Evolutionary conservation across 2,329 filamentous ascomycete genomes (phyloP), one percentile per base, ranked within the genome.

Genomic region (Talaromyces sp.): DNA sequence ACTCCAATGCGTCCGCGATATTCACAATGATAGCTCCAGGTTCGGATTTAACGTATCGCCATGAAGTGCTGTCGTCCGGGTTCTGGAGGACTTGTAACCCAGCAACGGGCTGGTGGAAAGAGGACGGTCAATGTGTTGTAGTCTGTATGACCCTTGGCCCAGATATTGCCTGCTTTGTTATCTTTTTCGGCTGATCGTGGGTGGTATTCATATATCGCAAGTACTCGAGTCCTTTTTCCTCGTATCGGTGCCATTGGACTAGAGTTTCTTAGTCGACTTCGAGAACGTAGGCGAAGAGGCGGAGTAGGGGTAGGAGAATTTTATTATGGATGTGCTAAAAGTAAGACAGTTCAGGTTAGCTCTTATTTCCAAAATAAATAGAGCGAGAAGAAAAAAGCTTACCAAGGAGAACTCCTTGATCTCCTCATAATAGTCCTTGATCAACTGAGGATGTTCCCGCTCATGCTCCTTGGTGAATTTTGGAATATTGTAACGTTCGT

Each of bases 141-240:
- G 67, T 88, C 85, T 0, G 85, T 87, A 69, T 88, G 85, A 0
- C 85, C 85, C 0, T 76, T 76, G 0, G 78, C 77, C 68, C 83
- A 83, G 0, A 85, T 75, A 22, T 76, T 74, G 0, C 80, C 80
- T 1, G 79, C 76, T 49, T 76, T 77, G 34, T 77, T 79, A 63
- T 82, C 82, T 34, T 84, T 81, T n/a, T 83, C 80, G 0, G 77
- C 72, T 0, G 77, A 80, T 38, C 85, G 83, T 0, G 81, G 80
- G 10, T 80, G 78, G 67, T 88, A 88, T 84, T 79, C 85, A 88
- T 88, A 72, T 88, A 88, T 3, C 87, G 81, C 19, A 88, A 78
- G 65, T 88, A 86, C 27, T 86, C 85, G 66, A 88, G 85, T n/a
- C 84, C 82, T 27, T 84, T 81, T 27, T 82, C 79, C 1, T 87